phyloP scores from a whole-genome alignment of 495 filamentous ascomycete species.

The Podospora fimiseda region DNA sequence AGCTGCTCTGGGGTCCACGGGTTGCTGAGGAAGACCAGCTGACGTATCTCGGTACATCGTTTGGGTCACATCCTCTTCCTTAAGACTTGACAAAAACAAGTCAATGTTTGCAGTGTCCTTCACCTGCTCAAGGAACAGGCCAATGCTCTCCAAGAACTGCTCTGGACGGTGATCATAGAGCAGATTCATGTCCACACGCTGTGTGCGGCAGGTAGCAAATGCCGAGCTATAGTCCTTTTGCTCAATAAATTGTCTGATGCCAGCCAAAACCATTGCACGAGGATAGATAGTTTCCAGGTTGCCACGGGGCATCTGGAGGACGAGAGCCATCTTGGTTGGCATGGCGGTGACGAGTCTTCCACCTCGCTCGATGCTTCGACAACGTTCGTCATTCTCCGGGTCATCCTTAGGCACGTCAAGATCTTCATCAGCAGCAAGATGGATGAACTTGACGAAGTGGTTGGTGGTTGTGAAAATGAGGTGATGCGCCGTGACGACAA shows the following conservation, averaged over 20 bases:
- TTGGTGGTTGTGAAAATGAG: constrained; percentile 86
- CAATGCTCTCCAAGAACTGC: constrained; percentile 72
- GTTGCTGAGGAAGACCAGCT: constrained; percentile 20
- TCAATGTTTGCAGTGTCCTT: constrained; percentile 82
- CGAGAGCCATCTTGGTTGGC: constrained; percentile 72
- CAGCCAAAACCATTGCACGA: constrained; percentile 82
- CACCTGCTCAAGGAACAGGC: constrained; percentile 77
- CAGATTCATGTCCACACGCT: constrained; percentile 96
- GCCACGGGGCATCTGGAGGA: constrained; percentile 89
- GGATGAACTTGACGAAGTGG: constrained; percentile 89
- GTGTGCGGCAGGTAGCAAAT: constrained; percentile 80
- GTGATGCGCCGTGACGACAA: constrained; percentile 72
- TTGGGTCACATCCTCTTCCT: constrained; percentile 87
- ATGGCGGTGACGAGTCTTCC: constrained; percentile 82
- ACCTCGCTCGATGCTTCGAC: constrained; percentile 86
- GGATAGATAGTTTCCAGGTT: constrained; percentile 96
- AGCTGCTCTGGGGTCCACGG: constrained; percentile 1
- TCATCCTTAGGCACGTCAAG: constrained; percentile 82
- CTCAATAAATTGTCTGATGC: constrained; percentile 74
- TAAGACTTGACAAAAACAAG: constrained; percentile 81
- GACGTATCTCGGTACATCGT: constrained; percentile 89
- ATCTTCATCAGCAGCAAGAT: constrained; percentile 65
- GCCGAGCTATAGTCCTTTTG: constrained; percentile 73
- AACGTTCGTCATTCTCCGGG: constrained; percentile 85
- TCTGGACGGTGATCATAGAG: constrained; percentile 85